phyloP scores from a whole-genome alignment of 768 basidiomycete genomes.

The Boletus rex-veris region DNA sequence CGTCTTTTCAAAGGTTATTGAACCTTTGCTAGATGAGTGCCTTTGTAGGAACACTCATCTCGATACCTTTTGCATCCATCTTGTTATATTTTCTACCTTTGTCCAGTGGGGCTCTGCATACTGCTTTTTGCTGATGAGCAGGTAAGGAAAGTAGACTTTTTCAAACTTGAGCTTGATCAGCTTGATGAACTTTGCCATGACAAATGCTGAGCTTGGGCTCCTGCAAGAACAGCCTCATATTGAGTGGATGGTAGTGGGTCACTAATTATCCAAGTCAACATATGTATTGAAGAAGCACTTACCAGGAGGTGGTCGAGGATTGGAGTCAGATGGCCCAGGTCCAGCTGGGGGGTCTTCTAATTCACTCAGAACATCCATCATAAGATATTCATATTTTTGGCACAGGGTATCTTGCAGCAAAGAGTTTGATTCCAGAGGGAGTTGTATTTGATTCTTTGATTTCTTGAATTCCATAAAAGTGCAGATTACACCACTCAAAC shows the following conservation, averaged over 20 bases:
- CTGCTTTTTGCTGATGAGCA: slow-evolving; percentile 97
- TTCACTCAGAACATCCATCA: no score
- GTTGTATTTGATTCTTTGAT: no score
- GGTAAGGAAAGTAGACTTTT: slow-evolving; percentile 97
- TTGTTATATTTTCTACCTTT: slow-evolving; percentile 90
- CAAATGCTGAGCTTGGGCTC: slow-evolving; percentile 86
- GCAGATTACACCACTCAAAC: no score
- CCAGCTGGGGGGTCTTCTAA: no score
- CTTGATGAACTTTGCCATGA: slow-evolving; percentile 86
- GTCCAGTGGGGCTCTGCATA: slow-evolving; percentile 99
- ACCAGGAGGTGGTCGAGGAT: no score
- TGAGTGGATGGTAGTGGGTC: not conserved
- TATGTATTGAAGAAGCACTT: no score
- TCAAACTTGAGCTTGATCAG: slow-evolving; percentile 99
- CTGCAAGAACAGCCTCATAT: slow-evolving; percentile 37
- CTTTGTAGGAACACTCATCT: slow-evolving; percentile 50
- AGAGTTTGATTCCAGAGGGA: no score
- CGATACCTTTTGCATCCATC: slow-evolving; percentile 99
- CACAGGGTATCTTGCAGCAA: no score
- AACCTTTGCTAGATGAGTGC: not conserved
- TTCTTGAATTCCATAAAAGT: no score
- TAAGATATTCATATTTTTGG: no score
- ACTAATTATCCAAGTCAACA: no score
- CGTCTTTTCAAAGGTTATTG: slow-evolving; percentile 51
- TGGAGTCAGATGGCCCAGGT: no score